phyloP scores from a whole-genome alignment of 768 basidiomycete genomes.

The Crepidotus variabilis region DNA sequence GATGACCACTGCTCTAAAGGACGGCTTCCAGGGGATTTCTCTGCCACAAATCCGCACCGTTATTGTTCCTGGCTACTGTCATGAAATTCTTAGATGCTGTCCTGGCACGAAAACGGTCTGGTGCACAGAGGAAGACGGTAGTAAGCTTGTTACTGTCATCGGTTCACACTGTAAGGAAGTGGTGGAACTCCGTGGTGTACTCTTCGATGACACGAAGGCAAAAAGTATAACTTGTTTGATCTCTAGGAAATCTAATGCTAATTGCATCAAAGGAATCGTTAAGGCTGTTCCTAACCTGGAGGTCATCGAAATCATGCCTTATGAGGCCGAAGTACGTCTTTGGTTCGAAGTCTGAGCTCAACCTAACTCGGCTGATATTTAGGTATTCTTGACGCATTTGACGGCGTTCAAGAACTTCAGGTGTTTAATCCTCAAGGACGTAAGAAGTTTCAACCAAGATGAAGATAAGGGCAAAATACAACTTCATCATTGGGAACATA shows the following conservation, averaged over 20 bases:
- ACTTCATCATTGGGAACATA: no score
- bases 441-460: not conserved
- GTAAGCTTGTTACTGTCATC: slow-evolving; percentile 23
- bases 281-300: slow-evolving; percentile 15
- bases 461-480: no score
- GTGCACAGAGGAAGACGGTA: slow-evolving; percentile 18
- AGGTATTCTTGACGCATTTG: not conserved
- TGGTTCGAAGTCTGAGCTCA: not conserved
- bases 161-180: slow-evolving; percentile 17
- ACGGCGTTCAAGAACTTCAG: not conserved
- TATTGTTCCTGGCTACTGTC: slow-evolving; percentile 24
- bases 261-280: slow-evolving; percentile 3
- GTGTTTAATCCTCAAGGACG: not conserved
- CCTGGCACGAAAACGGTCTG: slow-evolving; percentile 19
- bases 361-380: not conserved
- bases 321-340: not conserved
- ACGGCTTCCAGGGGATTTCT: slow-evolving; percentile 15
- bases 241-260: not conserved
- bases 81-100: slow-evolving; percentile 27
- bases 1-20: slow-evolving; percentile 24
- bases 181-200: slow-evolving; percentile 21
- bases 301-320: slow-evolving; percentile 9
- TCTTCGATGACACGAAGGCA: slow-evolving; percentile 10
- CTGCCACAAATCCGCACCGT: slow-evolving; percentile 22
- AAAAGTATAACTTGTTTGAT: slow-evolving; percentile 14